Percentiles rank a stretch among this genome's conserved stretches.
phyloP scores from a whole-genome alignment of 768 basidiomycete species.

The Lactarius psammicola region DNA sequence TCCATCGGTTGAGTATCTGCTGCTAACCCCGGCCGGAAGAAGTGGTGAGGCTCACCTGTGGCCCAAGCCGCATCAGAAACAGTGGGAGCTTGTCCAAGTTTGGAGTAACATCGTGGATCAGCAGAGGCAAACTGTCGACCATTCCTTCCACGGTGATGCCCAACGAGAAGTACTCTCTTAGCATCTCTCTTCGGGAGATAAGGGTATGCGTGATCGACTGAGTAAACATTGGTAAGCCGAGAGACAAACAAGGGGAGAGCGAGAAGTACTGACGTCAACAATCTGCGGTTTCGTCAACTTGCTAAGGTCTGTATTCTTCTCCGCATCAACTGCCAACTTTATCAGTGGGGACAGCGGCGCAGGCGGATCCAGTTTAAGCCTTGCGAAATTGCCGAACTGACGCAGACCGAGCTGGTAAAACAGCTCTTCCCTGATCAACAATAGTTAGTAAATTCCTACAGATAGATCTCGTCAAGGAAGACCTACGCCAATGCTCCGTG shows the following conservation, averaged over 20 bases:
- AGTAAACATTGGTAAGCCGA: background rate
- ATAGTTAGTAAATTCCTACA: background rate
- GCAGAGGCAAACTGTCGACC: constrained; percentile 75
- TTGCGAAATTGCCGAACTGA: constrained; percentile 83
- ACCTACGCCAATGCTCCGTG: constrained; percentile 81
- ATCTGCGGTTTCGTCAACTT: constrained; percentile 60
- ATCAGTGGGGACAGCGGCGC: constrained; percentile 70
- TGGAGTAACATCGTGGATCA: constrained; percentile 86
- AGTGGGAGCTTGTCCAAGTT: constrained; percentile 87
- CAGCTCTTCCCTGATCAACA: constrained; percentile 71
- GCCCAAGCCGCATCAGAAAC: constrained; percentile 88
- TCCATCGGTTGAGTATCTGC: constrained; percentile 11
- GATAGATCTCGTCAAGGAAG: background rate
- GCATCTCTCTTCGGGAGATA: constrained; percentile 69
- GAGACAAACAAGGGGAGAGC: background rate
- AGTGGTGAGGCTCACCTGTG: constrained; percentile 51
- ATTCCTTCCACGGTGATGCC: constrained; percentile 62
- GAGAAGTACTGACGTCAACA: constrained; percentile 54
- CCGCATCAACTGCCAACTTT: constrained; percentile 74
- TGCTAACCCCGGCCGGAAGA: background rate
- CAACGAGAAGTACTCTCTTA: constrained; percentile 88
- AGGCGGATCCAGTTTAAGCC: constrained; percentile 79
- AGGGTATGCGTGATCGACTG: constrained; percentile 68
- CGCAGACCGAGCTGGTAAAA: constrained; percentile 92
- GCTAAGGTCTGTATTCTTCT: constrained; percentile 50